Base-by-base conservation (phyloP, 1,284 basidiomycete species). In the Gomphus bonarii region DNA sequence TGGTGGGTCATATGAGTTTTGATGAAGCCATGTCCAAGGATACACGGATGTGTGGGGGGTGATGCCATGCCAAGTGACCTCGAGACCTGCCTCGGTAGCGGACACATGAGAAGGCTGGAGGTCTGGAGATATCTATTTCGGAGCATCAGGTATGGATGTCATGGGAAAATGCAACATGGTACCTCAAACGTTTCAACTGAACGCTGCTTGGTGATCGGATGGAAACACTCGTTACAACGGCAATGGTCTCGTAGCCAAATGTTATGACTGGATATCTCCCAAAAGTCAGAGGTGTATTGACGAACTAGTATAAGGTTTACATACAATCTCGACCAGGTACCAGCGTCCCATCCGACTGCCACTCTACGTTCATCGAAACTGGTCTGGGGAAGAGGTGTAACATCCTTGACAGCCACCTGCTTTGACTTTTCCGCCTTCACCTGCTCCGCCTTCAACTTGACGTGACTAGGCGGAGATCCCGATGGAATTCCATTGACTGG, bases 161-260 rank as follows among this genome's bases (percentile, higher is more conserved):
- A 14, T 0, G 20, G 53, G 44, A 43, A 16, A 57, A 40, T 14
- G 11, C 11, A 16, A 20, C 22, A 9, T 65, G 76, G 38, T 61
- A 88, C 92, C 59, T 88, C 81, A 60, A 87, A 91, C 0, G 95
- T 92, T 65, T 92, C 85, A 51, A 94, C 75, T 11, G 97, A 71
- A 10, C 95, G 79, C 69, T 98, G 95, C 67, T 93, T 95, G 9
- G 95, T 98, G 59, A 84, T 70, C 0, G 85, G 74, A 70, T 98
- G 95, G 67, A 90, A 95, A 70, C 94, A 97, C 51, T 82, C 72
- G 0, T 86, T 70, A 69, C 94, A 97, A 35, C 94, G 80, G 67
- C 95, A 99, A 66, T 98, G 95, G 67, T 91, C 89, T 11, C 84
- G 74, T 25, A 91, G 70, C 80, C 84, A 90, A 47, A 85, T 72